These are phyloP conservation scores for Alopecurus myosuroides DNA, from an alignment of 176 grass and related monocot species.

Conservation along the genomic window DNA sequence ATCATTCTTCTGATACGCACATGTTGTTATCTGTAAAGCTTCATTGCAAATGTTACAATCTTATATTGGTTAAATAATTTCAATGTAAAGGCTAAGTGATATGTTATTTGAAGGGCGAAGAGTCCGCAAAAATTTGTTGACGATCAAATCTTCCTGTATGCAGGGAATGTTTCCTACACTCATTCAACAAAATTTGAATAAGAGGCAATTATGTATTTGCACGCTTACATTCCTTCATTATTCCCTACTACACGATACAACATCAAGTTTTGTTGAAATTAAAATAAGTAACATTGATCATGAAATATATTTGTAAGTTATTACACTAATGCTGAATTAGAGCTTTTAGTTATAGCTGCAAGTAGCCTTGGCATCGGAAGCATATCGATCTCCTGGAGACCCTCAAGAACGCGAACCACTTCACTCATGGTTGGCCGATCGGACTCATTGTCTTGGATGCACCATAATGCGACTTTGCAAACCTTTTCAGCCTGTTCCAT, in stretches of 20 bases:
- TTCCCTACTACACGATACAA: neutral
- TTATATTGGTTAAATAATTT: too few relatives aligned
- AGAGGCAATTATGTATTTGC: neutral
- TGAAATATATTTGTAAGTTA: neutral
- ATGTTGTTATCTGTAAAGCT: too few relatives aligned
- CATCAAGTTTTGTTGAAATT: neutral
- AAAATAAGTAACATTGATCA: neutral
- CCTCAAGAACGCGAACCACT: slow-evolving; percentile 4
- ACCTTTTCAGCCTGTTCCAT: neutral
- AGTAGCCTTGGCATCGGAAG: slow-evolving; percentile 6
- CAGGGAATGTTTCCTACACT: neutral
- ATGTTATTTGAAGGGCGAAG: neutral
- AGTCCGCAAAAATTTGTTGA: neutral
- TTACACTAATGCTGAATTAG: neutral
- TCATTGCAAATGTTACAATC: too few relatives aligned
- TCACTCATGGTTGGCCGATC: neutral
- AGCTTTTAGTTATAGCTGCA: neutral
- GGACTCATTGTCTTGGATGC: neutral
- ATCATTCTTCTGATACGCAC: too few relatives aligned
- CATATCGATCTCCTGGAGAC: neutral
- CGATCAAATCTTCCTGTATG: neutral
- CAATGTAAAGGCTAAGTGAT: neutral
- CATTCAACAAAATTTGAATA: neutral
- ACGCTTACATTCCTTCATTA: neutral
- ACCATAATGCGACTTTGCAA: slow-evolving; percentile 12